phyloP scores from a whole-genome alignment of 2,329 filamentous ascomycete species.

The Coniochaeta pulveracea region DNA sequence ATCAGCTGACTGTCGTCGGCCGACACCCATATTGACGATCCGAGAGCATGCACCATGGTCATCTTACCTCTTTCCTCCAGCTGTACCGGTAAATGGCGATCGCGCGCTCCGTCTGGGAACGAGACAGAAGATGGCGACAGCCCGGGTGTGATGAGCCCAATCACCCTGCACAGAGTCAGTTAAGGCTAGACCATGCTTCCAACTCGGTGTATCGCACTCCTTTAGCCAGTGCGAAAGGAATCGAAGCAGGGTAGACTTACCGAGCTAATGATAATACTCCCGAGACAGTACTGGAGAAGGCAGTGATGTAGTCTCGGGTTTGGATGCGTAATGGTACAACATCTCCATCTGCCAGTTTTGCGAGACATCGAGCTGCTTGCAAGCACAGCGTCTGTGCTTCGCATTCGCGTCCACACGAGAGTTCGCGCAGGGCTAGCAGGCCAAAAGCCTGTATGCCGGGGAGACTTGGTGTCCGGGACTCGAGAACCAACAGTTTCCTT shows the following conservation, averaged over 20 bases:
- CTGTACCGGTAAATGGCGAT: no score
- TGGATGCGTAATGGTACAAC: no score
- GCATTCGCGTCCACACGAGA: constrained; percentile 1
- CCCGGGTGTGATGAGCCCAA: background rate
- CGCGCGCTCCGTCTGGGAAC: no score
- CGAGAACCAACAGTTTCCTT: background rate
- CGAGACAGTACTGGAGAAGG: background rate
- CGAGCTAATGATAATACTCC: background rate
- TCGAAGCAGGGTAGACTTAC: no score
- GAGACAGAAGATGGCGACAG: constrained; percentile 1
- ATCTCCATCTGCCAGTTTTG: no score
- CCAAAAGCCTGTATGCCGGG: constrained; percentile 2
- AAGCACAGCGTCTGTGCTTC: constrained; percentile 2
- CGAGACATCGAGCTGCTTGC: background rate
- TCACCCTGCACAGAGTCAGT: background rate
- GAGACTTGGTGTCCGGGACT: background rate
- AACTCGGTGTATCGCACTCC: no score
- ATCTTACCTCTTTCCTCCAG: no score
- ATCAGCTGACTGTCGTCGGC: no score
- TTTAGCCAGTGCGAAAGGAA: no score
- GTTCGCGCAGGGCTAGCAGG: constrained; percentile 1
- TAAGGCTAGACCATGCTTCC: no score
- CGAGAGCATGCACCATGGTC: no score
- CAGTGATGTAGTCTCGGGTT: background rate
- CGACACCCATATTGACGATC: no score